Percentiles rank a stretch among this genome's conserved stretches.
These are phyloP conservation scores for Lomentospora prolificans DNA, from an alignment of 2,329 filamentous ascomycete species.

Conservation along the genomic window DNA sequence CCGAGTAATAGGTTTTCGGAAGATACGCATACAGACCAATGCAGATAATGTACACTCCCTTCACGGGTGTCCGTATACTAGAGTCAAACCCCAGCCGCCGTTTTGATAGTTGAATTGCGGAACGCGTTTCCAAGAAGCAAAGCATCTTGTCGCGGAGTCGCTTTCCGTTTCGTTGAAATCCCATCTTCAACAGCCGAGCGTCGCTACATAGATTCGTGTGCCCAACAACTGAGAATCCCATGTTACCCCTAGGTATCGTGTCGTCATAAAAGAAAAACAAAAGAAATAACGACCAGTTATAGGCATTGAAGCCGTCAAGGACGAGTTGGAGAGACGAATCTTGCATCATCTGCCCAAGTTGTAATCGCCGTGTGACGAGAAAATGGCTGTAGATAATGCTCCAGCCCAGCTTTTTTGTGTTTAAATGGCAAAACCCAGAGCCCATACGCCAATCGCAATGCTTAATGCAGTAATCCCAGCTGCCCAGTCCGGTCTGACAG, in stretches of 20 bases:
- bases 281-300: not conserved
- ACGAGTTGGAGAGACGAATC: not conserved
- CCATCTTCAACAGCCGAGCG: not conserved
- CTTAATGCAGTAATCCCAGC: conserved; percentile 18
- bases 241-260: conserved; percentile 10
- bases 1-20: too few species aligned
- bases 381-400: too few species aligned
- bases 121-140: too few species aligned
- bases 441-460: conserved; percentile 30
- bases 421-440: conserved; percentile 18
- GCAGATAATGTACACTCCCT: too few species aligned
- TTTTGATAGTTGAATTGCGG: too few species aligned
- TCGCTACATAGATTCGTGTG: not conserved
- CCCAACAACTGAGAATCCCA: not conserved
- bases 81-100: too few species aligned
- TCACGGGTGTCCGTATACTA: too few species aligned
- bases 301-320: not conserved
- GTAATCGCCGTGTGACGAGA: not conserved
- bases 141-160: too few species aligned
- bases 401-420: not conserved
- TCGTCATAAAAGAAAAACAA: conserved; percentile 8
- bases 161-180: not conserved
- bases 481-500: conserved; percentile 12
- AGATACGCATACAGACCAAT: too few species aligned
- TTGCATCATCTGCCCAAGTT: too few species aligned